These are phyloP conservation scores for Vitis rotundifolia DNA, from an alignment of 164 flowering plant species.

Conservation along the genomic window DNA sequence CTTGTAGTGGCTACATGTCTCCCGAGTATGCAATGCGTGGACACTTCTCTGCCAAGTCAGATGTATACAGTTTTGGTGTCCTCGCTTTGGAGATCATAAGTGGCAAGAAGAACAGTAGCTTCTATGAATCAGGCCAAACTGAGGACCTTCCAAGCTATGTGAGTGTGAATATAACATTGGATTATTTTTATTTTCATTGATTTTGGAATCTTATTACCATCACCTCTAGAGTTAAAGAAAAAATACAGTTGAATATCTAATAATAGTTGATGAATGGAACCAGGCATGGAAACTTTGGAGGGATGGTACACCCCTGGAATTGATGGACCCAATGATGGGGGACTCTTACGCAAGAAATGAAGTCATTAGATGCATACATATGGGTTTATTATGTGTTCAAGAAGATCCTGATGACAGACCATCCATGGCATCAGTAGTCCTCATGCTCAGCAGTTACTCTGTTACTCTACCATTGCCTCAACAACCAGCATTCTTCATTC, in stretches of 20 bases:
- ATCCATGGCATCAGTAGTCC: too few relatives aligned
- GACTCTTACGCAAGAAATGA: conserved; percentile 1
- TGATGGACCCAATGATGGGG: conserved; percentile 4
- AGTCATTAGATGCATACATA: conserved; percentile 6
- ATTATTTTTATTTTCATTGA: not conserved
- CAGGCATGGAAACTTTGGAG: conserved; percentile 20
- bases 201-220: not conserved
- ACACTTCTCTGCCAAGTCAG: too few relatives aligned
- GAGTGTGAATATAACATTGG: not conserved
- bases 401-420: too few relatives aligned
- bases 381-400: too few relatives aligned
- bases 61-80: too few relatives aligned
- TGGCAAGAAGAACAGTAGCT: too few relatives aligned
- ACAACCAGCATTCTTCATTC: conserved; percentile 6
- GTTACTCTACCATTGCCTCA: conserved; percentile 10
- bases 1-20: too few relatives aligned
- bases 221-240: not conserved
- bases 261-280: not conserved
- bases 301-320: not conserved
- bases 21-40: too few relatives aligned
- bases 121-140: not conserved
- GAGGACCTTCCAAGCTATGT: conserved; percentile 14
- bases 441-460: not conserved
- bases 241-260: not conserved
- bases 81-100: too few relatives aligned